Percentiles rank a stretch among this genome's conserved stretches.
These are phyloP conservation scores for Eucalyptus victrix DNA, from an alignment of 345 rosid species.

Conservation along the genomic window DNA sequence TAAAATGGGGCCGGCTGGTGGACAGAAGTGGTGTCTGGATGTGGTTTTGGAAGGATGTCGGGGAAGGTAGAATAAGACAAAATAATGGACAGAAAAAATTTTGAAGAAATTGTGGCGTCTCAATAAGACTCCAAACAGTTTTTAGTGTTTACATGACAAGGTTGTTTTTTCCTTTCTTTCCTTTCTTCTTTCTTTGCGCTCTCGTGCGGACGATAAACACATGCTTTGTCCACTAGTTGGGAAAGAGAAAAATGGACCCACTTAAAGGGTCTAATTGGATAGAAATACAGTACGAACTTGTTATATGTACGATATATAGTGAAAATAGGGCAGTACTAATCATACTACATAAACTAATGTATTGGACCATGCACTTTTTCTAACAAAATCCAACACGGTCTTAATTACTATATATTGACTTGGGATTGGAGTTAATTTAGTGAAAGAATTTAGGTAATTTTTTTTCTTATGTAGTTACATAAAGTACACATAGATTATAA, in stretches of 20 bases:
- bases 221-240: not conserved
- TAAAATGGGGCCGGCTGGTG: not conserved
- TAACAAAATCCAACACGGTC: not conserved
- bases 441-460: not conserved
- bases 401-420: not conserved
- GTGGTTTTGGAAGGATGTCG: constrained; percentile 16
- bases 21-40: not conserved
- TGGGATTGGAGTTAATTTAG: not conserved
- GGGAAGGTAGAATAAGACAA: not conserved
- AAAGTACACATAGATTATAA: not conserved
- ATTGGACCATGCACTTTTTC: not conserved
- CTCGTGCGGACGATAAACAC: not conserved
- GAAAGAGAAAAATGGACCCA: not conserved
- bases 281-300: not conserved
- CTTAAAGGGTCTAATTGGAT: not conserved
- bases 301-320: not conserved
- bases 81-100: constrained; percentile 2
- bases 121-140: not conserved
- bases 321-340: not conserved
- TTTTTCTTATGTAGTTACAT: not conserved
- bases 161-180: not conserved
- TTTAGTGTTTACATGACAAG: not conserved
- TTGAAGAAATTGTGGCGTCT: constrained; percentile 12
- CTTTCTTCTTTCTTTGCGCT: not conserved
- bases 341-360: not conserved